Conservation (phyloP, 345 rosid genomes). For the Odontarrhena argentea region DNA sequence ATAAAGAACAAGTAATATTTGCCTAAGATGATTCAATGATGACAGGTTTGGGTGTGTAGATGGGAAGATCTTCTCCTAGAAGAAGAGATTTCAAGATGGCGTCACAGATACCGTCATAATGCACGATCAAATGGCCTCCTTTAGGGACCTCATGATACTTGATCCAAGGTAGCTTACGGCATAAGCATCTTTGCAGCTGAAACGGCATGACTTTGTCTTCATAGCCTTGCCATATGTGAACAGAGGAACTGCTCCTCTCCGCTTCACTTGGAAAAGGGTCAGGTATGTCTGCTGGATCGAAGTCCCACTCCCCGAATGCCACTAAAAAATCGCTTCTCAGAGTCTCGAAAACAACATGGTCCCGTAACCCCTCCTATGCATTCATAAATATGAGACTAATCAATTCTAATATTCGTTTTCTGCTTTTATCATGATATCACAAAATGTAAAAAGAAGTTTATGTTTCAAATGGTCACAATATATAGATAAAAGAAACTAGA, state of each 20-base stretch:
- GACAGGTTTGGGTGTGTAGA: constrained; percentile 46
- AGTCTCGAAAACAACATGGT: constrained; percentile 57
- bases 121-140: constrained; percentile 89
- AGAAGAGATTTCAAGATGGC: constrained; percentile 66
- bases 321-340: constrained; percentile 63
- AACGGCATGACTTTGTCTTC: constrained; percentile 86
- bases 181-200: constrained; percentile 69
- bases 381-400: too few relatives aligned
- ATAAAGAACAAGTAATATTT: too few relatives aligned
- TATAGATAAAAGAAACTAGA: too few relatives aligned
- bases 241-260: constrained; percentile 41
- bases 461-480: too few relatives aligned
- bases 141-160: constrained; percentile 78
- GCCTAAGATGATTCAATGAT: constrained; percentile 25
- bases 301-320: constrained; percentile 77
- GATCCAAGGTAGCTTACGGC: constrained; percentile 72
- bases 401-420: too few relatives aligned
- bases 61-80: constrained; percentile 61
- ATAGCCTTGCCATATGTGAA: constrained; percentile 87
- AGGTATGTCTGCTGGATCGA: constrained; percentile 64
- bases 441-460: too few relatives aligned
- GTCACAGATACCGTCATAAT: constrained; percentile 70
- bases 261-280: constrained; percentile 48
- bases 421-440: too few relatives aligned
- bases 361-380: constrained; percentile 52